Conservation (phyloP, 768 basidiomycete species). For the Rhizopogon rudus region DNA sequence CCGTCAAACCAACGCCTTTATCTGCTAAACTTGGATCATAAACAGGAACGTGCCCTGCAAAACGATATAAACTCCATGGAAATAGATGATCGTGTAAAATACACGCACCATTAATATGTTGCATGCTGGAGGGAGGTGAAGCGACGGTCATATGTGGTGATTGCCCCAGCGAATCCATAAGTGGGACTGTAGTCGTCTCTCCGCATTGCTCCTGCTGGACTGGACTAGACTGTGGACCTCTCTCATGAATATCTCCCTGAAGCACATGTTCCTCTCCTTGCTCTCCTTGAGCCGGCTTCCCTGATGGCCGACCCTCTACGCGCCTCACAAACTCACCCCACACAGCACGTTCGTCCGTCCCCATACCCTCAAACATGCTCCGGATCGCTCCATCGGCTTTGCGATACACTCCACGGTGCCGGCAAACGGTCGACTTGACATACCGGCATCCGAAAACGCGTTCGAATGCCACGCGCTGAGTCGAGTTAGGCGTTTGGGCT, state of each 20-base stretch:
- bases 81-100: no score
- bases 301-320: conserved; percentile 45
- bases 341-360: conserved; percentile 49
- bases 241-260: conserved; percentile 12
- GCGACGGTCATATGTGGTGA: neutral
- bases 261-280: conserved; percentile 16
- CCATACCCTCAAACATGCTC: conserved; percentile 50
- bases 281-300: conserved; percentile 17
- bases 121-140: neutral
- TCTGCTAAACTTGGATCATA: conserved; percentile 5
- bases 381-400: conserved; percentile 45
- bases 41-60: conserved; percentile 7
- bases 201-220: conserved; percentile 14
- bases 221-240: neutral
- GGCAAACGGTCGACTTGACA: conserved; percentile 70
- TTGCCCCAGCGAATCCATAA: conserved; percentile 6
- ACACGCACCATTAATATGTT: conserved; percentile 11
- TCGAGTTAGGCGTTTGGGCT: conserved; percentile 36
- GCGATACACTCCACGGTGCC: conserved; percentile 65
- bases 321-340: conserved; percentile 68
- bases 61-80: neutral
- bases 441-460: conserved; percentile 67
- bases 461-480: conserved; percentile 64
- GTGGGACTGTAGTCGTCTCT: conserved; percentile 8
- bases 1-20: neutral